A percentile compares a stretch with the other conserved stretches of the same genome.
Evolutionary conservation across 345 rosid genomes (phyloP).

Genomic region (Capsella bursapastoris): DNA sequence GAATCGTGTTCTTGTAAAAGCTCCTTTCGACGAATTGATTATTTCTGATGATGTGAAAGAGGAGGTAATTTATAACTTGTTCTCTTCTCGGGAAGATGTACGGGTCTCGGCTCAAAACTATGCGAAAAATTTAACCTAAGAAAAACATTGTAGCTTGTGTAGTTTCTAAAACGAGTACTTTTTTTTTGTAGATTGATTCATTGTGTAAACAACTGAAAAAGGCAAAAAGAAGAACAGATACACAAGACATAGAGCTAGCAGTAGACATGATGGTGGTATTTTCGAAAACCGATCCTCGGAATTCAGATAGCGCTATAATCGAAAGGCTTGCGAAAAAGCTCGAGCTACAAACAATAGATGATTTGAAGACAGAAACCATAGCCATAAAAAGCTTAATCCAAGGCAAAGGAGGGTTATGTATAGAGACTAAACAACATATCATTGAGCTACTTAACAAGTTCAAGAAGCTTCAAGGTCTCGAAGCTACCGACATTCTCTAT

Average conservation of each 20-base stretch:
- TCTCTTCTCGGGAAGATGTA: background rate
- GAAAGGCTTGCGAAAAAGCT: constrained; percentile 80
- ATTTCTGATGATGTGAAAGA: constrained; percentile 64
- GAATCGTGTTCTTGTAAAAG: constrained; percentile 48
- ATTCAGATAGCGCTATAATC: constrained; percentile 68
- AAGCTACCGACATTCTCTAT: constrained; percentile 49
- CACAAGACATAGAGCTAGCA: constrained; percentile 81
- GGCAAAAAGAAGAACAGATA: constrained; percentile 72
- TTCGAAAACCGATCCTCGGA: constrained; percentile 62
- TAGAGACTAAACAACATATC: constrained; percentile 59
- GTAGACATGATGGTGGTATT: constrained; percentile 80
- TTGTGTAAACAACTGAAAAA: constrained; percentile 55
- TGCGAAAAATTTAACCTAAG: background rate
- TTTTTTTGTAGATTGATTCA: constrained; percentile 52
- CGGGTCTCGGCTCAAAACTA: background rate
- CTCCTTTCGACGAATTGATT: constrained; percentile 59
- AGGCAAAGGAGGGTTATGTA: constrained; percentile 47
- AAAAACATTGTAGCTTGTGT: background rate
- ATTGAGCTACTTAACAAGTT: constrained; percentile 71
- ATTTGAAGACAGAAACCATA: constrained; percentile 61
- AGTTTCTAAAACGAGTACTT: background rate
- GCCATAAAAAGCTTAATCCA: constrained; percentile 56
- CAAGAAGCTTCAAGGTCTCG: constrained; percentile 61
- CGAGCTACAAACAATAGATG: constrained; percentile 58
- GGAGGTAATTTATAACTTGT: constrained; percentile 48